Base-by-base conservation (phyloP, 192 early-diverging fungal genomes). In the Coemansia sp. region DNA sequence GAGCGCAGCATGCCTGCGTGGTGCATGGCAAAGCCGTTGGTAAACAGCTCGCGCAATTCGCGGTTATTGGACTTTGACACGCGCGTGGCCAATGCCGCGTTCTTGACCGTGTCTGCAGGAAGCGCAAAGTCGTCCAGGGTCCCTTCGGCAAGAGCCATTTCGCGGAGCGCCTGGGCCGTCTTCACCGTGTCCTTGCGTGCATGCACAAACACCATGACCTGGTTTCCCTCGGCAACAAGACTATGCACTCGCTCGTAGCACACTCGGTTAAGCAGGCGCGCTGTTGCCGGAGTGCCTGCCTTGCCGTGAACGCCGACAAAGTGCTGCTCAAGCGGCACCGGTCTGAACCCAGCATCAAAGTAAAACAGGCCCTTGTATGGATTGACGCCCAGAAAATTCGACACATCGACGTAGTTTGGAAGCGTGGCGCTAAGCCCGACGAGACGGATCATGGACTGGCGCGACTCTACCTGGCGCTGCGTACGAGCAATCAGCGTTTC, bases 181-280 rank as follows among this genome's bases (percentile, higher is more conserved):
- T 90, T 91, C n/a, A 94, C 95, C 6, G 98, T 98, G 56, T 97
- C 98, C 68, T 98, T 98, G 46, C 95, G 88, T 5, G 98, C 86
- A 64, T 99, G 95, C 32, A 99, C 98, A 86, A 99, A 99, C 6
- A 99, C 93, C 95, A 99, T 97, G 24, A 99, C 95, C 74, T 99
- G 98, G 74, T 94, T 88, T 0, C 91, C 93, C 24, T 90, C 85
- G 0, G 85, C 82, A 36, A 99, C 87, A 13, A 91, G 74, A 19
- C 83, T 79, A 22, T 72, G 69, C 22, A 88, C 87, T 60, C 93
- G 92, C 27, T 94, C 90, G 73, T 94, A 99, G 74, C 93, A 93
- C 29, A 88, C 83, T 16, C 83, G 75, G 67, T 99, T 91, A 79
- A 97, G 84, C 48, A 89, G 83, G 18, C 82, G 74, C 45, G 69